Evolutionary conservation across 768 basidiomycete genomes (phyloP), one percentile per base, ranked within the genome.

Genomic region (Suillus luteus): DNA sequence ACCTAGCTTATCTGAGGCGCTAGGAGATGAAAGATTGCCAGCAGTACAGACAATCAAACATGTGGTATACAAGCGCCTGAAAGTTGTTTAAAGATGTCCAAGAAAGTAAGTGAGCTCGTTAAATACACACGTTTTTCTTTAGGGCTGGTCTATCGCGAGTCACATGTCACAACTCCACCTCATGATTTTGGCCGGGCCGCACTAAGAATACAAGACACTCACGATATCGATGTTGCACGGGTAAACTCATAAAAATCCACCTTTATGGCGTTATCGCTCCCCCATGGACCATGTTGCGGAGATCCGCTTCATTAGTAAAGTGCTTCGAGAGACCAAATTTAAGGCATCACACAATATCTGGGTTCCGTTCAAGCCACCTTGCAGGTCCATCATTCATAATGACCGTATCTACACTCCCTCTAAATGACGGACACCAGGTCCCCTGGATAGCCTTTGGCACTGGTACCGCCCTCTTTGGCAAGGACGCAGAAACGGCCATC

Each of bases 371-470:
- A 55, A 62, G 55, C 60, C 38, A 43, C 66, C 60, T 67, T 69
- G 44, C 48, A 46, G 37, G 44, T 61, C 55, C 19, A 54, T 37
- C 63, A 10, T 64, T 43, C 61, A 67, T 57, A 55, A 76, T 78
- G 67, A 22, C 70, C 35, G 68, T 74, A 46, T 70, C 69, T 27
- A 72, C 71, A 4, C 70, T 85, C 57, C 68, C 75, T 59, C 81
- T 90, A 68, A 87, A 88, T 70, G 85, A 88, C 68, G 85, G 85
- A 22, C 76, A 72, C 22, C 67, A 67, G 5, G 75, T 83, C 43
- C 88, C 89, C 17, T 83, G 82, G 82, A 74, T 88, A 33, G 88
- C 79, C 1, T 88, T 85, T 64, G 88, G 88, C 19, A 87, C 85
- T 19, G 88, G 88, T 0, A 85, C 85, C 1, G 85, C 85, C 1